These are phyloP conservation scores for Fusarium begoniae DNA, from an alignment of 2,329 filamentous ascomycete genomes.

Conservation along the genomic window DNA sequence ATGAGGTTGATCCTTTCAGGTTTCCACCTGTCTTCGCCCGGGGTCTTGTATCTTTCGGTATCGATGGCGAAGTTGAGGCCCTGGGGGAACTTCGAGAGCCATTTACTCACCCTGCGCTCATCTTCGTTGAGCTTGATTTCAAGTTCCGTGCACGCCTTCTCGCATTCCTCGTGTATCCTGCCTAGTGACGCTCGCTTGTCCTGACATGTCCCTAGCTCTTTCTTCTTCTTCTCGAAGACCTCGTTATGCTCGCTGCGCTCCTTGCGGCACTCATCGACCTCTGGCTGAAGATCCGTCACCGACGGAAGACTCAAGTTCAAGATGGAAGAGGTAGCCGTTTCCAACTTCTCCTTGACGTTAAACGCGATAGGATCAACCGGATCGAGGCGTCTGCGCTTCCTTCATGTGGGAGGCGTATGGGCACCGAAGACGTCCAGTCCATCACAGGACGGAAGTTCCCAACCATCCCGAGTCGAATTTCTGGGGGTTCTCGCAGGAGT, in stretches of 20 bases:
- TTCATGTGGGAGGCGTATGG: rapidly evolving
- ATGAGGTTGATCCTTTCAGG: neutral
- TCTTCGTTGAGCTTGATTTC: neutral
- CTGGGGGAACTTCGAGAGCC: neutral
- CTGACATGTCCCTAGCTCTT: too few relatives aligned
- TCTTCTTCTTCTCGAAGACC: neutral
- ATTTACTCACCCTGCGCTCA: neutral
- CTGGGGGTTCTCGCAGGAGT: neutral
- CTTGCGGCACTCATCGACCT: too few relatives aligned
- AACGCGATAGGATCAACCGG: neutral
- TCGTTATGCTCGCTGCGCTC: neutral
- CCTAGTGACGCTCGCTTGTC: neutral
- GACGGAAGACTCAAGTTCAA: neutral
- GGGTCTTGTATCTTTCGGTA: neutral
- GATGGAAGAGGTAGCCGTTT: neutral
- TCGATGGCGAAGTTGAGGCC: neutral
- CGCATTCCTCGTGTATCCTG: neutral
- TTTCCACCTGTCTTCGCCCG: neutral
- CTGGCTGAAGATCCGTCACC: neutral
- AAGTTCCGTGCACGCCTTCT: neutral
- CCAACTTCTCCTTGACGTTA: neutral
- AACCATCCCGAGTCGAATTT: neutral
- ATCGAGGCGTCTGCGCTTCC: neutral
- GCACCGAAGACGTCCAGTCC: too few relatives aligned
- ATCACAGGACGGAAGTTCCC: neutral